Evolutionary conservation across 352 stramenopile species (phyloP), one percentile per base, ranked within the genome.

Genomic region (Phytophthora ohioensis): DNA sequence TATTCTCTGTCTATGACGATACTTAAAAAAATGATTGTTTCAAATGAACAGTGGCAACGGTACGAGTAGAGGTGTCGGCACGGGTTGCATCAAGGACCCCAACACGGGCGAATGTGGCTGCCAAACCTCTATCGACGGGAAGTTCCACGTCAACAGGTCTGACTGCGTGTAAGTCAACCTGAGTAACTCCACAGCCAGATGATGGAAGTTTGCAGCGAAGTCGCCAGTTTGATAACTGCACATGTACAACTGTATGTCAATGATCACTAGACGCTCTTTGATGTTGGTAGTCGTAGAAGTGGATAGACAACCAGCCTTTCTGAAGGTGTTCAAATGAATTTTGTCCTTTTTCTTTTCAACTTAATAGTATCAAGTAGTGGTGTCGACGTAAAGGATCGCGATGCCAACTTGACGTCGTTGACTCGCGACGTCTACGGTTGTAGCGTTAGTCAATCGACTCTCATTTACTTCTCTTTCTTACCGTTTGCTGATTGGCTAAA

Each of bases 21-120:
- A 48, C 39, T 67, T 27, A 27, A 2, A 60, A 69, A 27, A 21
- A 27, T 67, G 10, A 13, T 32, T 43, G 6, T 69, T 36, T 60
- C 13, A 47, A 32, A 42, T 51, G 54, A 67, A 66, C 62, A 76
- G 62, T 59, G 32, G 21, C 34, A 72, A 64, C 11, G 72, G 72
- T 45, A 68, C 39, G 17, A 4, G 46, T 3, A 45, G 17, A 1
- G 61, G 64, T 30, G 7, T 57, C 30, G 73, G 73, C 35, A 81
- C 70, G 3, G 74, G 46, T 17, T 76, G 70, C 74, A 78, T 78
- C 66, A 66, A 39, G 21, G 61, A 75, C 46, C 61, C 65, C 5
- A 59, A 35, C 3, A 73, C 57, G 11, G 48, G 58, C 61, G 35
- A 71, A 0, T 78, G 74, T 45, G 74, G 70, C 38, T 81, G 74